A percentile compares a stretch with the other conserved stretches of the same genome.
Evolutionary conservation across 1,284 basidiomycete genomes (phyloP).

Genomic region (Coniferiporia weirii): DNA sequence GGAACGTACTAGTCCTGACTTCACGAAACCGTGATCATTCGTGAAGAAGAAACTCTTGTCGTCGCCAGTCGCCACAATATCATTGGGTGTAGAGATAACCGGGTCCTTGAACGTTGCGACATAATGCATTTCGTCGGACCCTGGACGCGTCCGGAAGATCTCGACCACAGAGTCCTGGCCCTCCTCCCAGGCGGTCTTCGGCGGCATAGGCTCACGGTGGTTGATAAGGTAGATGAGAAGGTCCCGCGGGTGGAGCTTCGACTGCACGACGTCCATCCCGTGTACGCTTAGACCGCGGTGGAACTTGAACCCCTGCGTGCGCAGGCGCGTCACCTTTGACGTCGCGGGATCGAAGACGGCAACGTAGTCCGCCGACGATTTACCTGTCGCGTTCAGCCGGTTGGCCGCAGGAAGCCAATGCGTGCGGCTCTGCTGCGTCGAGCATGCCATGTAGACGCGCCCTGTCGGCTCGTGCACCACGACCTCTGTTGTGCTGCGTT

Average conservation of each 20-base stretch:
- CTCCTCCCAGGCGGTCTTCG: constrained; percentile 32
- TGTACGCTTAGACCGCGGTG: constrained; percentile 52
- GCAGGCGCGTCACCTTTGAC: constrained; percentile 41
- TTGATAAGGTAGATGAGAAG: constrained; percentile 67
- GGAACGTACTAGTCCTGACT: constrained; percentile 45
- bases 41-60: constrained; percentile 61
- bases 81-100: constrained; percentile 63
- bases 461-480: constrained; percentile 52
- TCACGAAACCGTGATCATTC: constrained; percentile 53
- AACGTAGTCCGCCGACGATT: constrained; percentile 49
- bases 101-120: constrained; percentile 54
- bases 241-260: constrained; percentile 40
- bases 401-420: constrained; percentile 51
- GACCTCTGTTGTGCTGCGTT: constrained; percentile 37
- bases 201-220: constrained; percentile 45
- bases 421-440: constrained; percentile 42
- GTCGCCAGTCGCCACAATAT: constrained; percentile 56
- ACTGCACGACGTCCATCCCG: constrained; percentile 68
- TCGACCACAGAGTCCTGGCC: constrained; percentile 73
- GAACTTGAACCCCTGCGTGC: constrained; percentile 35
- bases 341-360: constrained; percentile 54
- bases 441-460: constrained; percentile 67
- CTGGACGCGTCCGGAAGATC: constrained; percentile 55
- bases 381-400: constrained; percentile 42
- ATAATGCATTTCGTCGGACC: constrained; percentile 43